A percentile compares a stretch with the other conserved stretches of the same genome.
Conservation (phyloP, 75 land plant species). For the Pseudotsuga menziesii region DNA sequence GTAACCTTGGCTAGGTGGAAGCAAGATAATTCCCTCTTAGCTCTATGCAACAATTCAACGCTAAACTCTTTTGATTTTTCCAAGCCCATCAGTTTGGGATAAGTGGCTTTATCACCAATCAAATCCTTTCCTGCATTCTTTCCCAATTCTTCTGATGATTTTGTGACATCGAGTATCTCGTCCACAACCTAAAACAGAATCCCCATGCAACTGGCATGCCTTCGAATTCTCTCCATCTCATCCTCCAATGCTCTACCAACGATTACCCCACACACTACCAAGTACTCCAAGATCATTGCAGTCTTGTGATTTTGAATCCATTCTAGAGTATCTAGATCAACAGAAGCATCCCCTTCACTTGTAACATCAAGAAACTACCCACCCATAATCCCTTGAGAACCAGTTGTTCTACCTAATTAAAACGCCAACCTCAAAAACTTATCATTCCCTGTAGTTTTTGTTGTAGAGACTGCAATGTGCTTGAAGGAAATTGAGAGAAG, state of each 20-base stretch:
- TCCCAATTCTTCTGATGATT: too few relatives aligned
- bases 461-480: slow-evolving; percentile 31
- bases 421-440: slow-evolving; percentile 28
- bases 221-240: slow-evolving; percentile 47
- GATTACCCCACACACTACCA: slow-evolving; percentile 61
- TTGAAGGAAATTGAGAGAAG: slow-evolving; percentile 42
- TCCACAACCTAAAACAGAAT: slow-evolving; percentile 84
- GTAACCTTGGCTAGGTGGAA: too few relatives aligned
- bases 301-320: slow-evolving; percentile 73
- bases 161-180: slow-evolving; percentile 90
- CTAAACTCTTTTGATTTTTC: too few relatives aligned
- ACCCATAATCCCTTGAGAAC: slow-evolving; percentile 52
- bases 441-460: slow-evolving; percentile 16
- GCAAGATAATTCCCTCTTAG: too few relatives aligned
- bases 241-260: slow-evolving; percentile 54
- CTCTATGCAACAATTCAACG: too few relatives aligned
- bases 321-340: slow-evolving; percentile 42
- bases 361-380: slow-evolving; percentile 63
- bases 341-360: slow-evolving; percentile 12
- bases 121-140: too few relatives aligned
- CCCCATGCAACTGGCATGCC: slow-evolving; percentile 52
- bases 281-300: slow-evolving; percentile 39
- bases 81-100: too few relatives aligned
- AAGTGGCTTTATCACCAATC: too few relatives aligned
- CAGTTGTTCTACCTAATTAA: slow-evolving; percentile 35